Evolutionary conservation across 2,329 filamentous ascomycete genomes (phyloP), one percentile per base, ranked within the genome.

Genomic region (Ophiostoma tasmaniense): DNA sequence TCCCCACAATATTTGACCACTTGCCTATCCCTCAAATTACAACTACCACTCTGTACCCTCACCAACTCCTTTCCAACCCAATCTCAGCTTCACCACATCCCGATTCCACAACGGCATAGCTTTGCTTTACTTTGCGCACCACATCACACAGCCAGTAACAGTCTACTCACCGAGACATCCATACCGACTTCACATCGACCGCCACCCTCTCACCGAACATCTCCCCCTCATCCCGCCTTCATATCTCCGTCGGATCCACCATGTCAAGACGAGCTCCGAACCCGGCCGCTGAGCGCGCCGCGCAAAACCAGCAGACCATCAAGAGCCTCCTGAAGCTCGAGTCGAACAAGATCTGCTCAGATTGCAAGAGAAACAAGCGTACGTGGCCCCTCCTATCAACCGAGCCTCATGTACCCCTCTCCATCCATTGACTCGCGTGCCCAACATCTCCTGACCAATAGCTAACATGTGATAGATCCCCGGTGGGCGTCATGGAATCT

Each of bases 401-500:
- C 30, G 59, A 42, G 6, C 14, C 64, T 28, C 11, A 37, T 35
- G 4, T 37, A 64, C 22, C 8, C 45, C 37, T 4, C 39, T 33
- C 28, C 42, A 5, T 6, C 17, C 42, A 6, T 45, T n/a, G 42
- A 20, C 42, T 45, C 42, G 42, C 4, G 42, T 45, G 42, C 42
- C 17, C 42, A n/a, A 20, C 42, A 45, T 45, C 22, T 39, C 28
- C 14, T 10, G 13, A 64, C 22, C 14, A n/a, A 37, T n/a, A 20
- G 30, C 64, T 65, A n/a, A 64, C 61, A 39, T 37, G 28, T 35
- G 20, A 64, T 77, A 96, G 92, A 97, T 82, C 95, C 95, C 71
- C 87, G 95, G 90, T 99, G 95, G 95, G 95, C 95, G 39, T 97
- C 93, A 77, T 99, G 95, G 95, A 99, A 99, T 78, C 81, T 99